A percentile compares a stretch with the other conserved stretches of the same genome.
Conservation (phyloP, 306 rosid genomes). For the cucumber (Cucumis sativus) region Cucumber_9930_V3 NC_026658.2:15128501-15129000, state of each 20-base stretch:
- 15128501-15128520: background rate
- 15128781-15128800: background rate
- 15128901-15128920: slow-evolving; percentile 67
- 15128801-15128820: background rate
- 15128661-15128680: slow-evolving; percentile 5
- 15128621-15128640: slow-evolving; percentile 55
- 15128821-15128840: background rate
- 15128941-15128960: slow-evolving; percentile 71
- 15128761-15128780: background rate
- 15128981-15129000: background rate
- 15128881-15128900: slow-evolving; percentile 62
- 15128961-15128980: slow-evolving; percentile 20
- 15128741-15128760: background rate
- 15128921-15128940: slow-evolving; percentile 84
- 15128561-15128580: slow-evolving; percentile 89
- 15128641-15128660: slow-evolving; percentile 33
- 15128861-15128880: slow-evolving; percentile 2
- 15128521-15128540: slow-evolving; percentile 3
- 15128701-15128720: background rate
- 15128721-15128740: background rate
- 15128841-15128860: background rate
- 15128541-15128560: slow-evolving; percentile 98
- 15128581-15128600: slow-evolving; percentile 80
- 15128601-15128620: slow-evolving; percentile 86
- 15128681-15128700: background rate